These are phyloP conservation scores for Rhytidhysteron rufulum DNA, from an alignment of 2,329 filamentous ascomycete genomes.

Conservation along the genomic window DNA sequence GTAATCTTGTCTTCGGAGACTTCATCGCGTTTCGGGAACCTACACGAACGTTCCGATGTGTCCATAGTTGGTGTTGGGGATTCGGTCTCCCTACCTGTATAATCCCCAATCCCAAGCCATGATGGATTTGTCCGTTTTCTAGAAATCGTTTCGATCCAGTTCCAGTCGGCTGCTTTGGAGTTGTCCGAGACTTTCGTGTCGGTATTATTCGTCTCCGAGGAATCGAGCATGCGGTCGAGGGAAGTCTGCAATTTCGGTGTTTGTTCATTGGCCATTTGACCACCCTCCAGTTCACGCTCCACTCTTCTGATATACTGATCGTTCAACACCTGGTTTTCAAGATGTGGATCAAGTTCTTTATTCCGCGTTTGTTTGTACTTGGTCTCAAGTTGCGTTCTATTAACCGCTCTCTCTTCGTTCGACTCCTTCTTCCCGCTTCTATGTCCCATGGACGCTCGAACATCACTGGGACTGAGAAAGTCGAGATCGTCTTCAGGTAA, in stretches of 20 bases:
- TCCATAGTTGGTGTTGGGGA: too few species aligned
- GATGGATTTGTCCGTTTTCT: too few species aligned
- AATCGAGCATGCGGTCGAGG: slow-evolving; percentile 21
- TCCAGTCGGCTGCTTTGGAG: too few species aligned
- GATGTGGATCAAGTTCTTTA: slow-evolving; percentile 15
- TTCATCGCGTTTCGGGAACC: too few species aligned
- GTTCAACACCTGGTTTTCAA: slow-evolving; percentile 24
- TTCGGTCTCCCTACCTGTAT: too few species aligned
- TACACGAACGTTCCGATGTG: too few species aligned
- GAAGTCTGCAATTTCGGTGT: slow-evolving; percentile 18
- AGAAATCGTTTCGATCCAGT: too few species aligned
- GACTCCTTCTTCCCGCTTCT: slow-evolving; percentile 12
- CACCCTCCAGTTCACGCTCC: slow-evolving; percentile 19
- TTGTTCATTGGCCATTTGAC: too few species aligned
- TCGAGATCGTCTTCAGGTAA: slow-evolving; percentile 39
- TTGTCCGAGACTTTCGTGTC: too few species aligned
- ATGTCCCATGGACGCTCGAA: slow-evolving; percentile 41
- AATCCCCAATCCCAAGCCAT: too few species aligned
- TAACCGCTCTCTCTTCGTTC: slow-evolving; percentile 11
- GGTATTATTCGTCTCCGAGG: too few species aligned
- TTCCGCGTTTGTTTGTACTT: slow-evolving; percentile 16
- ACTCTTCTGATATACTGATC: slow-evolving; percentile 25
- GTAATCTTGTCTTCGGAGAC: too few species aligned
- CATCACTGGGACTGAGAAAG: slow-evolving; percentile 36
- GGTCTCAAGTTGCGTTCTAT: slow-evolving; percentile 23